Base-by-base conservation (phyloP, 2,329 filamentous ascomycete genomes). In the Alternaria ethzedia region DNA sequence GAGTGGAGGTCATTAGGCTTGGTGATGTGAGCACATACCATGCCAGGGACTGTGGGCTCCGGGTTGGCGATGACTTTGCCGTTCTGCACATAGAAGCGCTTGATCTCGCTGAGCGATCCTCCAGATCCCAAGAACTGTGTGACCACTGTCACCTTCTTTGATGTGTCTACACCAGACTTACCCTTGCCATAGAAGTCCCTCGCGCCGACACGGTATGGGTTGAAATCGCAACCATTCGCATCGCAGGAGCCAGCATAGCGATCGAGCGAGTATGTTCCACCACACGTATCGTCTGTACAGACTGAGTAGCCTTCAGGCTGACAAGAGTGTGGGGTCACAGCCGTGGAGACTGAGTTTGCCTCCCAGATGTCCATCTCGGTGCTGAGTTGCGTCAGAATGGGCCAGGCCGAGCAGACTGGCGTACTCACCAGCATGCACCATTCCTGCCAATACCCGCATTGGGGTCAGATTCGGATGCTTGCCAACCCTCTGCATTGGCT, bases 291-390 rank as follows among this genome's bases (percentile, higher is more conserved):
- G 41, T 85, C 88, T 1, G 76, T 71, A 80, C 88, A 90, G 57
- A 84, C 82, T 55, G 78, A 79, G 74, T 86, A 86, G 41, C 82
- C 83, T 54, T 83, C 78, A 57, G 77, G 81, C 47, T 80, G 78
- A 82, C 89, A 91, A 30, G 87, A 84, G 77, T 91, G 89, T 12
- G 89, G 87, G 2, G 89, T 91, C 70, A 84, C 83, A 49, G 89
- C 89, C 8, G 84, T 86, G n/a, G 88, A 85, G 69, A 88, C 84
- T 68, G 82, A 84, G 83, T 91, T 91, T 61, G 89, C 88, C 79
- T 91, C 88, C 88, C 88, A 72, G 15, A 71, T 83, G 70, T 90
- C 88, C 85, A 90, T 88, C 78, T 90, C 88, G 55, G 85, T 82
- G 74, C 65, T 69, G 36, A 15, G 15, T 8, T 45, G 17, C 25